Evolutionary conservation across 352 stramenopile genomes (phyloP), one percentile per base, ranked within the genome.

Genomic region (Pythium dissimile): DNA sequence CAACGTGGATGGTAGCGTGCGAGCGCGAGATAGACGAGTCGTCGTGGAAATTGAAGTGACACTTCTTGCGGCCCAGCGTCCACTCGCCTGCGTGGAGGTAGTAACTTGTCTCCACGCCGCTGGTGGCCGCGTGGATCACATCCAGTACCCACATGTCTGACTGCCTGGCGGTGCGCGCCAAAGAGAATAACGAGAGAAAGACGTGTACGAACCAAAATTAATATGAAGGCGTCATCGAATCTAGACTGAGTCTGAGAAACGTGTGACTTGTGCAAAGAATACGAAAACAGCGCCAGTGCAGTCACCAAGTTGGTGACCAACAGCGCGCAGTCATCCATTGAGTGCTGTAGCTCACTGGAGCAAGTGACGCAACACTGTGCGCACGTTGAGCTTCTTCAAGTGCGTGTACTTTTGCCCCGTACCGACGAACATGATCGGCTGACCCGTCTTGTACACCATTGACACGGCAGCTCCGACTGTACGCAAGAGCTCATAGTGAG

Each of bases 331-430:
- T n/a, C n/a, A n/a, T n/a, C n/a, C n/a, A n/a, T n/a, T n/a, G n/a
- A n/a, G n/a, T n/a, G n/a, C n/a, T n/a, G 20, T 44, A 26, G 7
- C 8, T 69, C 92, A 98, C 62, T 88, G 71, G 59, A 99, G 93
- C 4, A 99, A 72, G 60, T 94, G 89, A 59, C 97, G 92, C 37
- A 99, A 75, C n/a, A 99, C 93, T 18, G 91, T 96, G 59, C 83
- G 81, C 34, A 98, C 95, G 71, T 97, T 98, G 38, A 99, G 81
- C 67, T 98, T 98, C 80, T 98, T 98, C 48, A 99, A 71, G 69
- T 99, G 96, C 66, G 97, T 99, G 82, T 99, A 99, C 78, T 99
- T 99, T 73, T 99, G 97, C 16, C 97, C 97, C 26, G 96, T 99
- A 51, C 97, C 97, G 31, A 99, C 94, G 76, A 99, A 99, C 58